phyloP scores from a whole-genome alignment of 2,329 filamentous ascomycete genomes.

The Pseudopithomyces maydicus region DNA sequence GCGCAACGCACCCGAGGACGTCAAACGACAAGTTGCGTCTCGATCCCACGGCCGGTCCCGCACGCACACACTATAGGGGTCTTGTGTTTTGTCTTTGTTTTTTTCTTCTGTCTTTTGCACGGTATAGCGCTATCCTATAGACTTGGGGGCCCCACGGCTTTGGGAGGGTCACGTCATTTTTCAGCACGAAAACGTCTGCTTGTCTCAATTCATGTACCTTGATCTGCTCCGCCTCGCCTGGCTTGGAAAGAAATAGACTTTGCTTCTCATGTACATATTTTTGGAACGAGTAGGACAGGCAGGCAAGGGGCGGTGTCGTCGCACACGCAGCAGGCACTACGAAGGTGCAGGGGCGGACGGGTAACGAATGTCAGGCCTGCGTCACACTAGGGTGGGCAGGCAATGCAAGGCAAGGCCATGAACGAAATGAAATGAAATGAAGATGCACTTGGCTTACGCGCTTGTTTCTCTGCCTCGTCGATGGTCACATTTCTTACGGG shows the following conservation, averaged over 20 bases:
- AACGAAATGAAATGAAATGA: conserved; percentile 5
- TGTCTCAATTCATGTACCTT: neutral
- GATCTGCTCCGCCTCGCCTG: neutral
- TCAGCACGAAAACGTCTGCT: neutral
- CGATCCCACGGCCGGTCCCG: conserved; percentile 32
- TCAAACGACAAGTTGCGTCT: conserved; percentile 41
- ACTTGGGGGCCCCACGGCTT: neutral
- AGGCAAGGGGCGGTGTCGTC: conserved; percentile 4
- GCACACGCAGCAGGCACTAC: conserved; percentile 11
- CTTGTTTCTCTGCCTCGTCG: too few species aligned
- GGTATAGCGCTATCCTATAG: conserved; percentile 1
- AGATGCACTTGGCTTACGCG: neutral
- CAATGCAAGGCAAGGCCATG: neutral
- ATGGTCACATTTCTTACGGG: neutral
- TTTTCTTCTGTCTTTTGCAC: neutral
- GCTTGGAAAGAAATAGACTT: neutral
- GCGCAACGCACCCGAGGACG: conserved; percentile 39
- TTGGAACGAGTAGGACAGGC: conserved; percentile 10
- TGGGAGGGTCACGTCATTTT: neutral
- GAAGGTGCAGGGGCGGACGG: conserved; percentile 11
- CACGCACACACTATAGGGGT: conserved; percentile 33
- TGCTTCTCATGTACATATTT: conserved; percentile 18
- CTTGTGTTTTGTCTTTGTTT: neutral
- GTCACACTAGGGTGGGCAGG: conserved; percentile 13
- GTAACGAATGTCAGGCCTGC: neutral